Conservation (phyloP, 2,329 filamentous ascomycete genomes). For the Diaporthe sp. region DNA sequence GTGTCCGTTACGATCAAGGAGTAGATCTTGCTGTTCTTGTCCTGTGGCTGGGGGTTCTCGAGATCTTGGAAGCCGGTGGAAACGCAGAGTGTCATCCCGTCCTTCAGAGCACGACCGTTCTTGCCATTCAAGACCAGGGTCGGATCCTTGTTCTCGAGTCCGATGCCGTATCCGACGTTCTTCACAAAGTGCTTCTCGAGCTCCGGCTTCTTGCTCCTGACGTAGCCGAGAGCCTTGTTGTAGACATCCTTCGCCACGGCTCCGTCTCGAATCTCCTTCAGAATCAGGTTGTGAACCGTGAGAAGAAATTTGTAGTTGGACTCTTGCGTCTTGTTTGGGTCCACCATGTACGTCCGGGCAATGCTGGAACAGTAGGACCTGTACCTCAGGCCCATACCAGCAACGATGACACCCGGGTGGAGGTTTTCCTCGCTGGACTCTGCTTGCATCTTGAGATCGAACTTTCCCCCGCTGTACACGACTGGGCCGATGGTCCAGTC, state of each 20-base stretch:
- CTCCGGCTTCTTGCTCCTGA: conserved; percentile 93
- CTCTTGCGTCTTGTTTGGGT: conserved; percentile 96
- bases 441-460: conserved; percentile 85
- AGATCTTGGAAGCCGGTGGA: conserved; percentile 92
- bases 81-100: conserved; percentile 96
- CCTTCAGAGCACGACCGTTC: conserved; percentile 85
- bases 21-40: conserved; percentile 91
- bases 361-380: conserved; percentile 96
- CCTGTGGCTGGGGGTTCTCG: conserved; percentile 87
- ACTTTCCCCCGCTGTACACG: conserved; percentile 95
- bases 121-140: conserved; percentile 90
- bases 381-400: conserved; percentile 92
- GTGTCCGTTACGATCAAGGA: conserved; percentile 94
- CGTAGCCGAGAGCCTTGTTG: conserved; percentile 82
- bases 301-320: conserved; percentile 92
- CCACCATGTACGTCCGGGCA: conserved; percentile 93
- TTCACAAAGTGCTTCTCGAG: conserved; percentile 95
- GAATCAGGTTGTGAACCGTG: conserved; percentile 86
- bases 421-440: conserved; percentile 86
- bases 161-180: conserved; percentile 91
- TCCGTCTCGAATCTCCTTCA: conserved; percentile 92
- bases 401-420: conserved; percentile 93
- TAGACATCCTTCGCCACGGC: conserved; percentile 91
- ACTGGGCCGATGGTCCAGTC: conserved; percentile 95
- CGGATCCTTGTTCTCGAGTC: conserved; percentile 89